phyloP scores from a whole-genome alignment of 2,329 filamentous ascomycete species.

The Onygena corvina region DNA sequence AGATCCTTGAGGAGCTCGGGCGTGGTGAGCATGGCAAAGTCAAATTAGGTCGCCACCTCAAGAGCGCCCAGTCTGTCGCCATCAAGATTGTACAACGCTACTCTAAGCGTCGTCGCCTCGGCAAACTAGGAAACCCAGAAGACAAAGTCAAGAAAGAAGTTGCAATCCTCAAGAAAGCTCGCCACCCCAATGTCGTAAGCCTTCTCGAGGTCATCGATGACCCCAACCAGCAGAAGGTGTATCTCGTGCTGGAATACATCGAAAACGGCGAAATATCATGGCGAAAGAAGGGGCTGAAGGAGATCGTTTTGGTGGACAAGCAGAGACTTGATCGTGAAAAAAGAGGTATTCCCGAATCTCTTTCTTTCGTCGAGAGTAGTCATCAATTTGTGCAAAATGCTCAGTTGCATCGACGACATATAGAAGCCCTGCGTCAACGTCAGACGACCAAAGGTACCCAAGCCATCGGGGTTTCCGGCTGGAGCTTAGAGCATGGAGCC shows the following conservation, averaged over 20 bases:
- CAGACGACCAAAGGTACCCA: conserved; percentile 46
- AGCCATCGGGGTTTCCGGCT: conserved; percentile 49
- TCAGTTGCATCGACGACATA: conserved; percentile 31
- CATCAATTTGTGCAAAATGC: conserved; percentile 31
- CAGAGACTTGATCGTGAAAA: conserved; percentile 60
- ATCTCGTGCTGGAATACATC: conserved; percentile 92
- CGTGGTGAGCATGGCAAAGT: conserved; percentile 96
- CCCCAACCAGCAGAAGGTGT: conserved; percentile 91
- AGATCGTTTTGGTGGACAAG: conserved; percentile 73
- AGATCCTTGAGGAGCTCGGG: conserved; percentile 91
- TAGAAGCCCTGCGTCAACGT: conserved; percentile 49
- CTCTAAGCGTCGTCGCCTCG: conserved; percentile 84
- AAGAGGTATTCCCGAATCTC: conserved; percentile 64
- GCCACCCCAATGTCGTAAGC: conserved; percentile 92
- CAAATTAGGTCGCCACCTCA: conserved; percentile 74
- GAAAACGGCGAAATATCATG: conserved; percentile 89
- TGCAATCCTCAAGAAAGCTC: conserved; percentile 94
- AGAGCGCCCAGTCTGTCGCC: conserved; percentile 67
- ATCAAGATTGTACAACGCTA: conserved; percentile 98
- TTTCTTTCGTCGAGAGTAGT: conserved; percentile 35
- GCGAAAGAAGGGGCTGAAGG: conserved; percentile 75
- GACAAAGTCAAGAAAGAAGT: conserved; percentile 84
- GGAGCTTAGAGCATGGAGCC: conserved; percentile 73
- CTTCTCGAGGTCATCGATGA: conserved; percentile 96
- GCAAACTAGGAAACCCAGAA: conserved; percentile 55